Evolutionary conservation across 2,329 filamentous ascomycete species (phyloP), one percentile per base, ranked within the genome.

Genomic region (Amauroascus verrucosus): DNA sequence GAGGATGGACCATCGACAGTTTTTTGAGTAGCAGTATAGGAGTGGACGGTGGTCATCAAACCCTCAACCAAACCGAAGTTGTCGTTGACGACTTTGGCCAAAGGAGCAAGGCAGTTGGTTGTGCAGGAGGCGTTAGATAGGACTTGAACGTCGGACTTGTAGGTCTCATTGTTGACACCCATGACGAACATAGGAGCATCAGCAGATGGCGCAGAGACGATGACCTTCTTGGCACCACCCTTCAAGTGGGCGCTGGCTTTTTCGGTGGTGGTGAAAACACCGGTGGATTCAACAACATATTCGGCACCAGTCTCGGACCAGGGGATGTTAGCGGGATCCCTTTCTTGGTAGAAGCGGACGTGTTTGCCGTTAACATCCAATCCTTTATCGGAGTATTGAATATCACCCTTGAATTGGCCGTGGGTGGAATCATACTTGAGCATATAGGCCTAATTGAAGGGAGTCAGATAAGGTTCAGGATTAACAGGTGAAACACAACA

Each of bases 141-240:
- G 74, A 98, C 85, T 67, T 88, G 78, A 74, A 93, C 82, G 72
- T 86, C 86, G 72, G 85, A 84, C 75, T 87, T 91, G 85, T 97
- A 97, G 67, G 76, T 80, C 74, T 90, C 82, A 77, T 97, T 80
- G 83, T 97, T 98, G 79, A 98, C 93, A 73, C 93, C 93, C 84
- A 96, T 94, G 72, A 98, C 93, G 83, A 94, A 98, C 93, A 98
- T 98, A 72, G 91, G 91, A 70, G 93, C 93, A 79, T 98, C 93
- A 53, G 71, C 71, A 55, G 69, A 74, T 53, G 70, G 71, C 60
- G 74, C 74, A 57, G 73, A 75, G 72, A 77, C 90, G 80, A 90
- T 77, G 74, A 90, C 91, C 84, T 95, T 95, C 88, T 96, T 96
- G 74, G 91, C 91, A 74, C 91, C 91, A 72, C 90, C 91, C 77